Base-by-base conservation (phyloP, 2,329 filamentous ascomycete genomes). In the Cytospora mali region DNA sequence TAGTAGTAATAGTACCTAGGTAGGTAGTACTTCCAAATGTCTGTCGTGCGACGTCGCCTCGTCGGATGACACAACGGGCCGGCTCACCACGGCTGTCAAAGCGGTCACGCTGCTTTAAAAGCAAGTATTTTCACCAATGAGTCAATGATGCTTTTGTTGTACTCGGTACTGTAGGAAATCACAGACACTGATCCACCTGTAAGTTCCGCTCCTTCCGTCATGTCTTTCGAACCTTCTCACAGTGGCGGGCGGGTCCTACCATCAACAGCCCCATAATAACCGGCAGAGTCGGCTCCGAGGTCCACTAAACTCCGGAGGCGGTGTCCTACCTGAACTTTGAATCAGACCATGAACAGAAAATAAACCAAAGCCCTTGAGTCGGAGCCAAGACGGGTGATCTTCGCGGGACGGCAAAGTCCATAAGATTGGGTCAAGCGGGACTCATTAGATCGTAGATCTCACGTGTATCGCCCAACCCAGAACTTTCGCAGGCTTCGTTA, bases 391-490 rank as follows among this genome's bases (percentile, higher is more conserved):
- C 50, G 58, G 58, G 50, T 42, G 58, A 35, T 54, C 58, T 60
- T 54, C 35, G 35, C 50, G 49, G 48, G 42, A 59, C 46, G 57
- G 25, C 56, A 39, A 49, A 49, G 33, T 42, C 48, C 48, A 21
- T 28, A 42, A 33, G 31, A 13, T 33, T 33, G 31, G 31, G 31
- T 10, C 31, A 13, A 33, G 14, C 31, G 31, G n/a, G n/a, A 33
- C 48, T 52, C 50, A 49, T 58, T 52, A 60, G 50, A 54, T 49
- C 50, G 31, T 60, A 52, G 48, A 54, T 60, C 58, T 35, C 58
- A 60, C 58, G 58, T 60, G 58, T 60, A 46, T 58, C 46, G 56
- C 46, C 50, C 39, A 54, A 50, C 31, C 42, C n/a, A 46, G n/a
- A 46, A 6, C 39, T 46, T 54, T 60, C 48, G 50, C 58, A 60